Conservation (phyloP, 2,329 filamentous ascomycete genomes). For the Coniochaeta ligniaria region DNA sequence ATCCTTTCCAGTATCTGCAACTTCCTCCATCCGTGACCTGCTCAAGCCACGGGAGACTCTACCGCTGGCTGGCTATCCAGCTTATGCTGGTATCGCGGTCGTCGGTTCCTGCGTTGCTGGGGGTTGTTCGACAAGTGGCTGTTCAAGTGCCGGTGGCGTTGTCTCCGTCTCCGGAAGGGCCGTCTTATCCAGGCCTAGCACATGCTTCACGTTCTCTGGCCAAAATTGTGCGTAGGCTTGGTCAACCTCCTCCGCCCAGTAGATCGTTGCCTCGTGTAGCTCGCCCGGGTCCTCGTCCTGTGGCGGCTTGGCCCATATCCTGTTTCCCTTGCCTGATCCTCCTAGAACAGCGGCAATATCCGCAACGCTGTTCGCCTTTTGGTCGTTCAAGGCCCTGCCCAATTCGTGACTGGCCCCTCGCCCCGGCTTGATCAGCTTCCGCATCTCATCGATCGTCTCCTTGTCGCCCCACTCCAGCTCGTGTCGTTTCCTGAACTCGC, state of each 20-base stretch:
- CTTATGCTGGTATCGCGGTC: background rate
- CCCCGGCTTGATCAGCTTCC: constrained; percentile 20
- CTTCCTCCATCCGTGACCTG: background rate
- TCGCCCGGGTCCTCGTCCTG: constrained; percentile 8
- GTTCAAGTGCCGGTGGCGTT: background rate
- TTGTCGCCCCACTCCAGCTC: constrained; percentile 50
- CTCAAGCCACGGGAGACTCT: background rate
- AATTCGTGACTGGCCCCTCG: constrained; percentile 28
- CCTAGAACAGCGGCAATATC: constrained; percentile 54
- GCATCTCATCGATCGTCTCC: constrained; percentile 30
- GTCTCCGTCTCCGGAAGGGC: background rate
- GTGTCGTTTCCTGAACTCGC: constrained; percentile 57
- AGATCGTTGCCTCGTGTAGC: constrained; percentile 32
- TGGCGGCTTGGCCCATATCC: constrained; percentile 26
- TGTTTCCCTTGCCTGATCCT: constrained; percentile 44
- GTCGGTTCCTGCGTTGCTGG: background rate
- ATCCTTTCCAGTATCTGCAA: background rate
- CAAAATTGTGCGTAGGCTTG: constrained; percentile 38
- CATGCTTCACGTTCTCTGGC: constrained; percentile 47
- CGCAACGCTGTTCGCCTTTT: constrained; percentile 54
- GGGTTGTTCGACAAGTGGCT: background rate
- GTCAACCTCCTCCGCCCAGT: constrained; percentile 43
- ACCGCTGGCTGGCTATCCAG: background rate
- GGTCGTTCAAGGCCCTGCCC: constrained; percentile 47
- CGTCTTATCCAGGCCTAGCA: constrained; percentile 23